These are phyloP conservation scores for Phytophthora sp. DNA, from an alignment of 352 stramenopile genomes.

Conservation along the genomic window DNA sequence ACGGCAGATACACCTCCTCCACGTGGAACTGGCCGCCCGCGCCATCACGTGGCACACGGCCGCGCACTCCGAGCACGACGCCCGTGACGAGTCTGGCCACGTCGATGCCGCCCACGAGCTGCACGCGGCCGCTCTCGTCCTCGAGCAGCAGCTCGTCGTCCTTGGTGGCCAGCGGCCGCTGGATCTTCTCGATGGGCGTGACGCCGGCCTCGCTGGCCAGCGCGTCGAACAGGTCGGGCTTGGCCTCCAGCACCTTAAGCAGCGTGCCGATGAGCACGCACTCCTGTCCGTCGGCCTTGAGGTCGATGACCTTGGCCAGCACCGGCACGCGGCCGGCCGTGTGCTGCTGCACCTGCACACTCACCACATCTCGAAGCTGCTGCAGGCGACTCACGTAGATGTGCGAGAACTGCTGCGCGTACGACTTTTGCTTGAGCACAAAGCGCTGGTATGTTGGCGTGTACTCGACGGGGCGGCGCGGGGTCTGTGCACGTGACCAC, in stretches of 20 bases:
- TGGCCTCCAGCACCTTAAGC: conserved; percentile 79
- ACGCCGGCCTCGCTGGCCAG: conserved; percentile 70
- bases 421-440: conserved; percentile 85
- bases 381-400: conserved; percentile 89
- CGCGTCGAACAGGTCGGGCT: conserved; percentile 85
- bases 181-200: conserved; percentile 38
- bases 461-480: conserved; percentile 50
- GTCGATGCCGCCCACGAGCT: conserved; percentile 64
- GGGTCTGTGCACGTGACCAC: conserved; percentile 27
- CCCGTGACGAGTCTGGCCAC: conserved; percentile 69
- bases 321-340: conserved; percentile 31
- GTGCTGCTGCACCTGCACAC: conserved; percentile 44
- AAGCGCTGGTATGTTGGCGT: conserved; percentile 64
- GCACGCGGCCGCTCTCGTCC: conserved; percentile 87
- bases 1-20: conserved; percentile 60
- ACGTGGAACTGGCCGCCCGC: conserved; percentile 61
- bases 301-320: conserved; percentile 80
- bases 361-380: conserved; percentile 68
- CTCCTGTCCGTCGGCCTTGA: conserved; percentile 64
- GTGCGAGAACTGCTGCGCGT: conserved; percentile 91
- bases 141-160: conserved; percentile 87
- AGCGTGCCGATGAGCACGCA: conserved; percentile 85
- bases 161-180: conserved; percentile 53
- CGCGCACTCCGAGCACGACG: conserved; percentile 74
- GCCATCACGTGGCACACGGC: conserved; percentile 47